Evolutionary conservation across 2,329 filamentous ascomycete genomes (phyloP), one percentile per base, ranked within the genome.

Genomic region (Thelonectria rubi): DNA sequence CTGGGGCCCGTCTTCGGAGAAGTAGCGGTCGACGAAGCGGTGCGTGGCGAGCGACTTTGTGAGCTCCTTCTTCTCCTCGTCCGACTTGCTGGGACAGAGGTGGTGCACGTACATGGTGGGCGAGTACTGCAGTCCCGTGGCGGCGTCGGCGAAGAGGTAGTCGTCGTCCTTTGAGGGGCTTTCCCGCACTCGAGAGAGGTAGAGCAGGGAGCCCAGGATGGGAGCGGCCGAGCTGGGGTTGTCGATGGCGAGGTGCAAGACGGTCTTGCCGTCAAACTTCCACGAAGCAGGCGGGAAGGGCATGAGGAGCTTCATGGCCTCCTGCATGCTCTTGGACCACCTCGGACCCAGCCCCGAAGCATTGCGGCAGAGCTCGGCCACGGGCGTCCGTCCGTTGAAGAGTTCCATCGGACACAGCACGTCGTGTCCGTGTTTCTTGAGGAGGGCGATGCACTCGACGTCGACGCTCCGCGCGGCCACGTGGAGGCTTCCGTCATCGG

Each of bases 221-320:
- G 46, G 26, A 32, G 21, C 21, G 15, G 46, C 21, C 6, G 46
- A 12, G 15, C 30, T 32, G 17, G 21, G 46, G 17, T 48, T 48
- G 24, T 48, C 46, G 12, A 48, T 48, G 24, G 46, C 46, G 11
- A 48, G 46, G 10, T 48, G 46, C 24, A 48, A 32, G 14, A 32
- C n/a, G n/a, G 46, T 48, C 26, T 48, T 48, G 46, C 46, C 46
- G 10, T 48, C 46, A n/a, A 48, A 48, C n/a, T 32, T 48, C 46
- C 46, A 48, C 6, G 21, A 32, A 10, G 14, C 21, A 10, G 21
- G 24, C 3, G 26, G 26, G 24, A 48, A 17, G 7, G 46, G 46
- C 46, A 48, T 32, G 14, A 48, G 46, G 3, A 48, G 46, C n/a
- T 48, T 32, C 46, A 48, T 48, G 24, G 24, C 21, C 14, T 30